Evolutionary conservation across 2,329 filamentous ascomycete genomes (phyloP), one percentile per base, ranked within the genome.

Genomic region (Zasmidium cellare): DNA sequence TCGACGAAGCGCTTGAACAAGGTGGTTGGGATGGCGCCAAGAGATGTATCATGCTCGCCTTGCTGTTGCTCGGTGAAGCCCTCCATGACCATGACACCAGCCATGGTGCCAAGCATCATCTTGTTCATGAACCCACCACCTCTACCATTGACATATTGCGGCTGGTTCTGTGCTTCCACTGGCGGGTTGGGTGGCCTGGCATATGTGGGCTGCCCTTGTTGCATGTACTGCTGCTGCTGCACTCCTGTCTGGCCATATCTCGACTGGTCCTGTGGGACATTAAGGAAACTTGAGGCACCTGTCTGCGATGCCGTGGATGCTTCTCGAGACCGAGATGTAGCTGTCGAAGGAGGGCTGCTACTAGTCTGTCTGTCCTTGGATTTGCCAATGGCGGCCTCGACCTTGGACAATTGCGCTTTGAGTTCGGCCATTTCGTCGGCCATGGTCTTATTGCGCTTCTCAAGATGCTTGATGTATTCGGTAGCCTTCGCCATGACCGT

Each of bases 401-500:
- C 79, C 47, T 74, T 74, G 25, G 77, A 73, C 38, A 97, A 84
- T 25, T 91, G 85, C 47, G 86, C 85, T 73, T 93, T 92, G 77
- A 96, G 84, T 14, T 84, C 84, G 25, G 78, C 82, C 69, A 96
- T 92, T 72, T 97, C 92, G 47, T 96, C 91, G 53, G 87, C 79
- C 9, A 97, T 79, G 5, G 89, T 86, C 64, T 87, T 89, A 68
- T 96, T 96, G 12, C 92, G 87, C 77, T 96, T 96, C 74, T 97
- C 93, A 1, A 97, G 79, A 75, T 97, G 92, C 38, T 88, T 85
- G 65, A 97, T 97, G 67, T 97, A 97, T 72, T 97, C 93, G 5
- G 93, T 97, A 2, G 93, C 93, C 74, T 97, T 97, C 64, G 91
- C 92, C 46, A 97, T 78, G 51, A 97, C 91, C 1, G 92, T 97